Percentiles rank a stretch among this genome's conserved stretches.
Conservation (phyloP, 2,329 filamentous ascomycete genomes). For the Fusarium compactum region DNA sequence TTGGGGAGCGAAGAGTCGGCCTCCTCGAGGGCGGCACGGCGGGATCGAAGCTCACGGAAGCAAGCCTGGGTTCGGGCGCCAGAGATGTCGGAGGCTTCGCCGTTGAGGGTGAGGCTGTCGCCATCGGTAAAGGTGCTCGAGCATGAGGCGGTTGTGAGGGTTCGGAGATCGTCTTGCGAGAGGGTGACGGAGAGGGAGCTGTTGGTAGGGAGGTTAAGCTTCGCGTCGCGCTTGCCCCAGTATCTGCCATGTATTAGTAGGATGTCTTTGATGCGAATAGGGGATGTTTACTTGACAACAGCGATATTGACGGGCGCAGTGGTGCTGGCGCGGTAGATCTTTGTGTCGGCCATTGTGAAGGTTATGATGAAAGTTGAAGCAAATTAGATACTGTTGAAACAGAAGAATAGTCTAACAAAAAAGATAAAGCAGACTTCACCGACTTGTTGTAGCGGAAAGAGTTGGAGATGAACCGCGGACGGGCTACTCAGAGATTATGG, state of each 20-base stretch:
- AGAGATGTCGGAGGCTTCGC: conserved; percentile 82
- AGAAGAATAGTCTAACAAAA: neutral
- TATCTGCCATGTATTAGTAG: conserved; percentile 58
- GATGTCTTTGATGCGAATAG: neutral
- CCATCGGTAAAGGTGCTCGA: conserved; percentile 74
- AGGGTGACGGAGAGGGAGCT: conserved; percentile 97
- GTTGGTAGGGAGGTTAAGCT: conserved; percentile 97
- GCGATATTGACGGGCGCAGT: conserved; percentile 98
- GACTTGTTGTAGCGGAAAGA: conserved; percentile 47
- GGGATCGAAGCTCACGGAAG: conserved; percentile 84
- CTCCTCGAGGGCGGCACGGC: conserved; percentile 81
- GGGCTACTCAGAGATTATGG: conserved; percentile 28
- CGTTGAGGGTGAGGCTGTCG: conserved; percentile 86
- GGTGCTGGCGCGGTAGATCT: conserved; percentile 90
- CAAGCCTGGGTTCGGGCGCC: conserved; percentile 94
- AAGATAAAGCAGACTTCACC: conserved; percentile 40
- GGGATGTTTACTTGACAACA: conserved; percentile 81
- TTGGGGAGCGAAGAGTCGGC: conserved; percentile 81
- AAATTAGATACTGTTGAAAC: conserved; percentile 12
- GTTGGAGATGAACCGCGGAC: conserved; percentile 44
- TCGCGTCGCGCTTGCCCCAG: conserved; percentile 97
- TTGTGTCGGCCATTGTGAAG: conserved; percentile 60
- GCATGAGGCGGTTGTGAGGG: conserved; percentile 95
- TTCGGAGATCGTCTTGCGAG: conserved; percentile 91
- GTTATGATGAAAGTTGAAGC: neutral